Percentiles rank a stretch among this genome's conserved stretches.
Conservation (phyloP, 345 rosid genomes). For the Eucalyptus pauciflora region DNA sequence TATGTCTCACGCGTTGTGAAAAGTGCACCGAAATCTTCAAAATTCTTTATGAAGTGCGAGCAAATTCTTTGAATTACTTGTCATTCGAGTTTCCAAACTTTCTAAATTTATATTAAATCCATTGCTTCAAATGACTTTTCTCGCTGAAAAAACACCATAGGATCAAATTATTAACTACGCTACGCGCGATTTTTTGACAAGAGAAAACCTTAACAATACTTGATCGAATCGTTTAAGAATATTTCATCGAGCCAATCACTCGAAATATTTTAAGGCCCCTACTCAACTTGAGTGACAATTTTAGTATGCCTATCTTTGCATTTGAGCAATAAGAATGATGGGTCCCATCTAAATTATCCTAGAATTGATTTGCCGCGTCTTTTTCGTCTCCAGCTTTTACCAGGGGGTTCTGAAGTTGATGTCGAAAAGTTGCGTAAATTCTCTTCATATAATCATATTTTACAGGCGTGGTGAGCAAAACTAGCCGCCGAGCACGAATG, state of each 20-base stretch:
- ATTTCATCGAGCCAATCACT: not conserved
- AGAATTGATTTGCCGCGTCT: not conserved
- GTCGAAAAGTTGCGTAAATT: not conserved
- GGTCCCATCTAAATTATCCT: not conserved
- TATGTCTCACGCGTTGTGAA: constrained; percentile 12
- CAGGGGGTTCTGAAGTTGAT: not conserved
- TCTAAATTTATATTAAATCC: not conserved
- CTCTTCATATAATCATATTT: not conserved
- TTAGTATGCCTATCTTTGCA: not conserved
- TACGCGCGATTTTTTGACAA: not conserved
- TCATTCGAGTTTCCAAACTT: not conserved
- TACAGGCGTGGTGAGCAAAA: not conserved
- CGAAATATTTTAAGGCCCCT: not conserved
- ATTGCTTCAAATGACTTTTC: not conserved
- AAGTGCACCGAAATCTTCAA: not conserved
- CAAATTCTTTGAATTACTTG: not conserved
- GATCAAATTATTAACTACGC: not conserved
- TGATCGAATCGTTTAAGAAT: not conserved
- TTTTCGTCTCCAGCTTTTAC: not conserved
- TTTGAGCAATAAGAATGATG: not conserved
- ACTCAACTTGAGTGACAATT: not conserved
- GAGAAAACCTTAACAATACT: not conserved
- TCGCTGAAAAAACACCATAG: not conserved
- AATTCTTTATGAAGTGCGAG: not conserved
- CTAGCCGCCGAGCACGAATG: not conserved